Base-by-base conservation (phyloP, 495 filamentous ascomycete species). In the Daldinia loculata region DNA sequence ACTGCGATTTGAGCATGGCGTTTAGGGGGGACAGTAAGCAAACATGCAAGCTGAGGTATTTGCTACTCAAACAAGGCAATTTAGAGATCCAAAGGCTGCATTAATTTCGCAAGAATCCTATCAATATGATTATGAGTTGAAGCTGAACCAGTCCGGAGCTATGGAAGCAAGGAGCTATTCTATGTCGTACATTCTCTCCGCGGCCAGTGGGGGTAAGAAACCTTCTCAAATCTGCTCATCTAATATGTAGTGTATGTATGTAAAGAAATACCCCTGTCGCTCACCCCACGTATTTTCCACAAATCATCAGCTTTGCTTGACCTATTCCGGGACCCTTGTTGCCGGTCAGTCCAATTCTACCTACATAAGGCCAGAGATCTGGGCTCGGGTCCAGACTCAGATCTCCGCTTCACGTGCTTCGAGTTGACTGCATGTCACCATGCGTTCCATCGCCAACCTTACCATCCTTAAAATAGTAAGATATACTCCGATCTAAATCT, bases 201-300 rank as follows among this genome's bases (percentile, higher is more conserved):
- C 12, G 34, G 3, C 39, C n/a, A 17, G n/a, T 41, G 39, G 39
- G 14, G n/a, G 56, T 50, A 48, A 63, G 57, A 73, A 73, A 73
- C 36, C 26, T 53, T 61, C 70, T 73, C 70, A 73, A 73, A 73
- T 14, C 70, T 50, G 61, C 70, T 73, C 70, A 58, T 36, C 39
- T 15, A 41, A 29, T 27, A 27, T 3, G 27, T 27, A 29, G 27
- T 29, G 27, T 50, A 57, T 27, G n/a, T 29, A 26, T n/a, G 4
- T 32, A 32, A 32, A 29, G 48, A 30, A 43, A 29, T 0, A 36
- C 55, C 65, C 69, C 55, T 72, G 61, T 55, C 50, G 7, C 17
- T 6, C 36, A 59, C 70, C 64, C 69, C 69, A 72, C 69, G 53
- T 32, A 41, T 27, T 45, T 64, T 64, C 60, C 69, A 58, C 52